A percentile compares a stretch with the other conserved stretches of the same genome.
Evolutionary conservation across 495 filamentous ascomycete species (phyloP).

Genomic region (Daldinia caldariorum): DNA sequence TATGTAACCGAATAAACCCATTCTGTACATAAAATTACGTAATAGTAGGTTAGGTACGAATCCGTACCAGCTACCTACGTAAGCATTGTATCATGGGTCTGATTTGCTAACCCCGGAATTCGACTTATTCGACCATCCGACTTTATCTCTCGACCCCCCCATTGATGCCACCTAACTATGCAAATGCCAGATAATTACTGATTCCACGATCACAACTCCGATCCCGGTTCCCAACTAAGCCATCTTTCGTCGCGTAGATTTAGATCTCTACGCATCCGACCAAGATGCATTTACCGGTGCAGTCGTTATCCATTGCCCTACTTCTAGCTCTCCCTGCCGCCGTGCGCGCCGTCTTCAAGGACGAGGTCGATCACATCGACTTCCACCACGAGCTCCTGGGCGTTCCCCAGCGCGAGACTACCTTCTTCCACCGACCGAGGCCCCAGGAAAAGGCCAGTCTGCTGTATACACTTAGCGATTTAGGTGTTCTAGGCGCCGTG

Average conservation of each 20-base stretch:
- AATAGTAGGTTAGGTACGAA: too few relatives aligned
- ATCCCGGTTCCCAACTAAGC: slow-evolving; percentile 5
- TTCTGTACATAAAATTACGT: neutral
- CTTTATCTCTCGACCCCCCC: neutral
- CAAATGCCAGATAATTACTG: slow-evolving; percentile 20
- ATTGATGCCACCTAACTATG: too few relatives aligned
- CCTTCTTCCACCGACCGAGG: slow-evolving; percentile 92
- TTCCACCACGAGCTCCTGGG: slow-evolving; percentile 93
- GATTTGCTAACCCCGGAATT: neutral
- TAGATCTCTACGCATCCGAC: slow-evolving; percentile 12
- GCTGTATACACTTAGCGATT: slow-evolving; percentile 88
- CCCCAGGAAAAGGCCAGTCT: slow-evolving; percentile 83
- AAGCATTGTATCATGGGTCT: slow-evolving; percentile 38
- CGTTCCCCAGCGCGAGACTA: slow-evolving; percentile 78
- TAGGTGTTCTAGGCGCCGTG: slow-evolving; percentile 82
- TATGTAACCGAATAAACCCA: neutral
- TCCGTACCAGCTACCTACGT: too few relatives aligned
- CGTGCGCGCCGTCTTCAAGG: slow-evolving; percentile 77
- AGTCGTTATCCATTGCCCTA: slow-evolving; percentile 44
- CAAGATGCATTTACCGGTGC: slow-evolving; percentile 43
- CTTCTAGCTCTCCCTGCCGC: slow-evolving; percentile 53
- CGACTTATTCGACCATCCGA: neutral
- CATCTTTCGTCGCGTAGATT: slow-evolving; percentile 26
- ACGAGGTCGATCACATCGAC: slow-evolving; percentile 92
- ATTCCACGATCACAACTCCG: slow-evolving; percentile 11